Base-by-base conservation (phyloP, 2,329 filamentous ascomycete genomes). In the Beauveria australis region DNA sequence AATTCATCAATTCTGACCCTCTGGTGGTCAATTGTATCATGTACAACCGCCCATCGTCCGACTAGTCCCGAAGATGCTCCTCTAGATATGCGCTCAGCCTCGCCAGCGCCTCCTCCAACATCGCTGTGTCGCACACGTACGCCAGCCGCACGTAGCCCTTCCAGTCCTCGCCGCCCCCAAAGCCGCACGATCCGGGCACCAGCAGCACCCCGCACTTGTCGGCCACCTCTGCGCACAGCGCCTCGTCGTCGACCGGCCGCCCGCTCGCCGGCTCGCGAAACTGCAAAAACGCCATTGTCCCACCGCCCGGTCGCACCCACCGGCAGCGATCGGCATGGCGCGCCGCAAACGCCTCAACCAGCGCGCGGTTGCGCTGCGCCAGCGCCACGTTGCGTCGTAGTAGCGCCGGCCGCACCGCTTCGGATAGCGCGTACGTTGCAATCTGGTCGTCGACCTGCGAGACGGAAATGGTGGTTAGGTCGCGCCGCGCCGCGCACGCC, bases 381-480 rank as follows among this genome's bases (percentile, higher is more conserved):
- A 94, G 79, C 28, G 77, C 75, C n/a, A 51, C 14, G 57, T 56
- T 59, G 53, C 52, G 55, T 18, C 78, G 75, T 1, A 82, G 75
- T 12, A 79, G 67, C 5, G 67, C 66, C 4, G 69, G 69, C 30
- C 72, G 70, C 2, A 83, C 78, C 2, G 69, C 64, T 5, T 69
- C 65, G 6, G 83, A 82, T 8, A 96, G 76, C 0, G 92, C 91
- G 68, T 87, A 93, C 30, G 83, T 81, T 2, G 91, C 92, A 12
- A 96, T 79, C 54, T 83, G 81, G 70, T 96, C 90, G 70, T 95
- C 91, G 7, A 96, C 76, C 28, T 63, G 61, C 47, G 61, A 63
- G 24, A 61, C 90, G 44, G 88, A 89, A 67, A 95, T 95, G 28
- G 89, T 92, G 3, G 90, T 95, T 76, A 94, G 95, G 71, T 94